Evolutionary conservation across 768 basidiomycete genomes (phyloP).

Genomic region (Leucosporidium creatinivorum): DNA sequence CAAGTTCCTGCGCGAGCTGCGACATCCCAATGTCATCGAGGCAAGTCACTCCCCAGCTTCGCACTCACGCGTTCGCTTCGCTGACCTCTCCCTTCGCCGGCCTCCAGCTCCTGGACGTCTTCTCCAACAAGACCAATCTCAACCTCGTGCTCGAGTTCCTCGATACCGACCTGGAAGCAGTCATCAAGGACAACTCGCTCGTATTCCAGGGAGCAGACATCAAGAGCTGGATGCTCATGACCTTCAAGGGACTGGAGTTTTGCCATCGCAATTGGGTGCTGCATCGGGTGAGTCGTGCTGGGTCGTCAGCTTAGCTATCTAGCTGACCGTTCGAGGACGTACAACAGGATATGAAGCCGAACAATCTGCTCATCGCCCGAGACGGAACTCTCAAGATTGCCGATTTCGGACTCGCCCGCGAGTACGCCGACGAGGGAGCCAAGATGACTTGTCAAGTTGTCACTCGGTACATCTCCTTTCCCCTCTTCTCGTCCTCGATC

Average conservation of each 20-base stretch:
- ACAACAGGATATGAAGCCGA: slow-evolving; percentile 87
- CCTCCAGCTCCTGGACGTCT: slow-evolving; percentile 85
- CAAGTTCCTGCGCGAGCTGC: slow-evolving; percentile 87
- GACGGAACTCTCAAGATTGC: slow-evolving; percentile 92
- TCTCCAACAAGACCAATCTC: slow-evolving; percentile 89
- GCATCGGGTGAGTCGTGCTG: slow-evolving; percentile 61
- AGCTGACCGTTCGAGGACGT: neutral
- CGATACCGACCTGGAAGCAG: slow-evolving; percentile 90
- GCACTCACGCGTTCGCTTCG: neutral
- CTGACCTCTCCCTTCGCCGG: too few relatives aligned
- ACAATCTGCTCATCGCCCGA: slow-evolving; percentile 88
- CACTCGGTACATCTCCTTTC: slow-evolving; percentile 60
- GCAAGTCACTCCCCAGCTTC: slow-evolving; percentile 43
- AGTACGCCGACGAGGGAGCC: slow-evolving; percentile 87
- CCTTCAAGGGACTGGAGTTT: slow-evolving; percentile 92
- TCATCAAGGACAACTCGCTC: slow-evolving; percentile 86
- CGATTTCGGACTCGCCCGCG: slow-evolving; percentile 95
- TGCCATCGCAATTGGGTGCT: slow-evolving; percentile 91
- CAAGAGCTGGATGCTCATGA: slow-evolving; percentile 99
- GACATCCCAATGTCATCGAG: slow-evolving; percentile 91
- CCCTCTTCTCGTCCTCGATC: neutral
- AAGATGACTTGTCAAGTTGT: slow-evolving; percentile 99
- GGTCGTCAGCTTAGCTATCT: neutral
- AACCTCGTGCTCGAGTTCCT: slow-evolving; percentile 96
- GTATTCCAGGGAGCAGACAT: slow-evolving; percentile 93